Conservation (phyloP, 257 asterid genomes). For the Solanum infundibuliforme region DNA sequence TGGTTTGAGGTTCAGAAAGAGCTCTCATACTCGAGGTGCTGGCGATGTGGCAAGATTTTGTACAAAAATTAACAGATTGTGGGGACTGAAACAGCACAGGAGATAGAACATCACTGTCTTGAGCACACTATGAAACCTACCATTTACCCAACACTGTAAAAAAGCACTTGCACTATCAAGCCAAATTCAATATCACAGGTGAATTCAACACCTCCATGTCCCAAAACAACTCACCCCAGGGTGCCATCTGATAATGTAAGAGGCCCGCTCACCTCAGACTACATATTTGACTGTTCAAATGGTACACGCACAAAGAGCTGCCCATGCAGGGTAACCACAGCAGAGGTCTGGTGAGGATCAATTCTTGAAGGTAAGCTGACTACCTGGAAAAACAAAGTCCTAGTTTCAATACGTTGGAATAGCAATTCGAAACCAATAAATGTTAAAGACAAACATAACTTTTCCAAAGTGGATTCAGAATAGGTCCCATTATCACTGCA, state of each 20-base stretch:
- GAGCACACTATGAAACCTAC: neutral
- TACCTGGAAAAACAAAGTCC: slow-evolving; percentile 33
- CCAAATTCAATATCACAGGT: neutral
- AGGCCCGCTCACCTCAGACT: neutral
- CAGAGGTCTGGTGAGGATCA: slow-evolving; percentile 95
- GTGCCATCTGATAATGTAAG: neutral
- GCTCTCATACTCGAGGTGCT: neutral
- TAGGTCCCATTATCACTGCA: neutral
- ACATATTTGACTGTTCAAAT: slow-evolving; percentile 57
- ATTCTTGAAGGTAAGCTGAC: slow-evolving; percentile 82
- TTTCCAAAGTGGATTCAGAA: neutral
- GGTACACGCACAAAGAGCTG: slow-evolving; percentile 93
- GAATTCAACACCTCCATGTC: neutral
- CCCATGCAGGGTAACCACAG: slow-evolving; percentile 87
- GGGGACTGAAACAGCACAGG: neutral
- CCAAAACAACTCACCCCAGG: neutral
- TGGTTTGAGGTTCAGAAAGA: neutral
- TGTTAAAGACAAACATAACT: neutral
- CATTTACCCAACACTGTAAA: neutral
- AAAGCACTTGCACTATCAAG: neutral
- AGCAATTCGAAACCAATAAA: neutral
- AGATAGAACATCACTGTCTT: neutral
- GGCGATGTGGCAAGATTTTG: neutral
- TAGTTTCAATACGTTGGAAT: neutral
- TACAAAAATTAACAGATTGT: neutral